Evolutionary conservation across 2,329 filamentous ascomycete genomes (phyloP).

Genomic region (Sclerotinia subarctica): DNA sequence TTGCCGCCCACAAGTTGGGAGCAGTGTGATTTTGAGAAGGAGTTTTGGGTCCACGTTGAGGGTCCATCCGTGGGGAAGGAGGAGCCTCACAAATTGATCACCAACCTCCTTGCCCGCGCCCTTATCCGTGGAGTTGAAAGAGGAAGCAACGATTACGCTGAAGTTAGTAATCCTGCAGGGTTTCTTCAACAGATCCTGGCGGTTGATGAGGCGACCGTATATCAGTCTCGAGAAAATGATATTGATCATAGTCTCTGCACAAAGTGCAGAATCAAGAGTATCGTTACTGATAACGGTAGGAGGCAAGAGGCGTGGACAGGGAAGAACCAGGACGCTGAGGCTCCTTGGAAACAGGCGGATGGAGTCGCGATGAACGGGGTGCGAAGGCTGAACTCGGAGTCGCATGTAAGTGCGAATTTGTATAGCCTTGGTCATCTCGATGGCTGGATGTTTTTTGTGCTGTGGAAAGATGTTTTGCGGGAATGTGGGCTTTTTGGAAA

Average conservation of each 20-base stretch:
- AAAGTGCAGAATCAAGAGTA: neutral
- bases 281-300: constrained; percentile 6
- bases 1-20: constrained; percentile 2
- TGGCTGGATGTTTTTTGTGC: neutral
- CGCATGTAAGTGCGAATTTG: neutral
- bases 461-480: neutral
- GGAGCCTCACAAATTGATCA: neutral
- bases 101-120: neutral
- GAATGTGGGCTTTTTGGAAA: neutral
- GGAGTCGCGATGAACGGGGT: neutral
- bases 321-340: neutral
- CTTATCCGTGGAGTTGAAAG: neutral
- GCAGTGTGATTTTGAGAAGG: neutral
- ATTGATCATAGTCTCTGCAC: neutral
- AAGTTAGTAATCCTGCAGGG: neutral
- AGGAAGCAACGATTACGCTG: neutral
- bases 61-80: neutral
- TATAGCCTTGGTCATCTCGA: neutral
- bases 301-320: neutral
- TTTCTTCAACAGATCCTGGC: neutral
- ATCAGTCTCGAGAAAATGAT: neutral
- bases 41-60: neutral
- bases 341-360: neutral
- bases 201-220: neutral
- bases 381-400: too few species aligned